Base-by-base conservation (phyloP, 192 early-diverging fungal species). In the Backusella tuberculispora region DNA sequence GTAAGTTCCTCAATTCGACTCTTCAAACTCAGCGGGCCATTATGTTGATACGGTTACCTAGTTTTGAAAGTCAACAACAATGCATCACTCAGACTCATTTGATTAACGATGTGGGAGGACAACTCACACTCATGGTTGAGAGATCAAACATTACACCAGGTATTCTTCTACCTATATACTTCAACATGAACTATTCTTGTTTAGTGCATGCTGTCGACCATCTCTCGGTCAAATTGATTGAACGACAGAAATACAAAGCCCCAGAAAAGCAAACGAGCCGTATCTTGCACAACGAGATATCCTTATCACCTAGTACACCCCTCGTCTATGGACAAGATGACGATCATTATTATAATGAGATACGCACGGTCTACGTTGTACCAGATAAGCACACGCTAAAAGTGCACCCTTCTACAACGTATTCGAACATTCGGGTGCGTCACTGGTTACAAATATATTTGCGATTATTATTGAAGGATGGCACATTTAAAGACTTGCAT, bases 391-490 rank as follows among this genome's bases (percentile, higher is more conserved):
- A 73, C 10, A 69, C 74, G 15, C 56, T 79, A 2, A 71, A 48
- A 10, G 69, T 80, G 12, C 71, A 76, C 17, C 48, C 78, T 3
- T 73, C 78, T 38, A 73, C 74, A 6, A 53, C 66, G 7, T 50
- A 80, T 63, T 46, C 69, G 37, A 71, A 71, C 37, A 80, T 80
- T 26, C 70, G 74, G 37, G 71, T 80, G n/a, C 63, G 71, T 6
- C 78, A 80, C 26, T 80, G 78, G 78, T 43, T 80, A 14, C 74
- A 80, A 47, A 69, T 80, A 12, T 46, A 66, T 10, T 26, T 74
- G 24, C 69, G 34, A 8, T 48, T 78, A 34, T 38, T 47, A 1
- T 41, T 78, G 40, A 72, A 60, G 6, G 71, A 77, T 43, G 46
- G 71, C 1, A 64, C 72, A 29, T 41, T 60, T 13, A 73, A 74